Base-by-base conservation (phyloP, 1,139 yeast species). In the Magnusiomyces ingens region DNA sequence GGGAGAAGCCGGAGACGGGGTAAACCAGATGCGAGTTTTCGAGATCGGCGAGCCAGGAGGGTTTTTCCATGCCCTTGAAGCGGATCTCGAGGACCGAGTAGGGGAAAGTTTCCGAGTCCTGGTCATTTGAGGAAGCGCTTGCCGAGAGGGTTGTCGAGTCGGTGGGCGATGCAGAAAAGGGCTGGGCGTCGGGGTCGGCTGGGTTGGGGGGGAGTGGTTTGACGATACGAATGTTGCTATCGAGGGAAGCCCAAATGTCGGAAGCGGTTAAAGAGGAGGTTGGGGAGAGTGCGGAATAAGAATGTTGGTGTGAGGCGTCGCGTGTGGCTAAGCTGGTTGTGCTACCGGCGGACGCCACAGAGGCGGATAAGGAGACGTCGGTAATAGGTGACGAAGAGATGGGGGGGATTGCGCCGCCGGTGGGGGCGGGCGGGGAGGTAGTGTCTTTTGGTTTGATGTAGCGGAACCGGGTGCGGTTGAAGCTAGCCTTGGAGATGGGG, bases 1-100 rank as follows among this genome's bases (percentile, higher is more conserved):
- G 49, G 48, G 75, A 58, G 62, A 69, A 67, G 48, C 70, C 67
- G 8, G 63, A 60, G 46, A 71, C 67, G 2, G 62, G 64, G 51
- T 68, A 66, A 6, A 73, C 72, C 17, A 75, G 60, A 40, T 72
- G 71, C 17, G 75, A 69, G n/a, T 60, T 58, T 52, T 64, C 68
- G 5, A 76, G 58, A 29, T 69, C 68, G n/a, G 60, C 62, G 12
- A 78, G 62, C 64, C 72, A 67, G 3, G 58, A 53, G 2, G 76
- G 75, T 48, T 65, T 67, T 26, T 66, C 60, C 35, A 69, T 66
- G 1, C 75, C 70, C 41, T 73, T 71, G 67, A 75, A 76, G 18
- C 77, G 64, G 32, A 79, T 63, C 55, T 77, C 78, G 41, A 79
- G 65, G 2, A 78, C 70, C 0, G 78, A 70, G 59, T 76, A 75